A percentile compares a stretch with the other conserved stretches of the same genome.
Evolutionary conservation across 2,329 filamentous ascomycete genomes (phyloP).

Genomic region (Thielaviopsis populi): DNA sequence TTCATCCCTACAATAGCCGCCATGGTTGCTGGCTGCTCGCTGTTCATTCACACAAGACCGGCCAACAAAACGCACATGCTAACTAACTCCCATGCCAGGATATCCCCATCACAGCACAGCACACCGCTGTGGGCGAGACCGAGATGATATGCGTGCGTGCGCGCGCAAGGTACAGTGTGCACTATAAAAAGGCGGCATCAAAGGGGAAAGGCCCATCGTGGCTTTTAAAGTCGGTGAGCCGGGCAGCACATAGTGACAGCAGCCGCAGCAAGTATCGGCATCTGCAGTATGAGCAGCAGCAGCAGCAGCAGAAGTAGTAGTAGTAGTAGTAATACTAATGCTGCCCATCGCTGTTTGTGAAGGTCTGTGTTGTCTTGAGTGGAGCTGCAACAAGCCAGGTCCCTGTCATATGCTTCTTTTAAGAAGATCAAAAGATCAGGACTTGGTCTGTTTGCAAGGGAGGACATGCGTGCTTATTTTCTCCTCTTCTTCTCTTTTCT

Average conservation of each 20-base stretch:
- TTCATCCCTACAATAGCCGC: too few species aligned
- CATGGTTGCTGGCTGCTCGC: neutral
- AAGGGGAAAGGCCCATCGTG: neutral
- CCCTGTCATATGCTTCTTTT: conserved; percentile 1
- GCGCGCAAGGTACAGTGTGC: too few species aligned
- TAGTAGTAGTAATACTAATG: neutral
- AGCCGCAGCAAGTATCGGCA: neutral
- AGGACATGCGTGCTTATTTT: neutral
- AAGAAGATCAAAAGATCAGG: conserved; percentile 1
- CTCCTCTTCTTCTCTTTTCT: neutral
- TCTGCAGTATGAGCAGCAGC: neutral
- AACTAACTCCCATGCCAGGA: too few species aligned
- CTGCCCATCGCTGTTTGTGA: neutral
- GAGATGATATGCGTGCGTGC: neutral
- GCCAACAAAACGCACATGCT: neutral
- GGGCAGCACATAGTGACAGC: neutral
- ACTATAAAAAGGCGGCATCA: neutral
- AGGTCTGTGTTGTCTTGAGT: conserved; percentile 4
- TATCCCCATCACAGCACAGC: neutral
- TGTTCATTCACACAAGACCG: neutral
- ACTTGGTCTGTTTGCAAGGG: neutral
- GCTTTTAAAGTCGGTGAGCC: neutral
- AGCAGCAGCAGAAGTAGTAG: neutral
- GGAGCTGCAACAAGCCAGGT: neutral
- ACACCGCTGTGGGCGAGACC: neutral